Conservation (phyloP, 495 filamentous ascomycete genomes). For the Aspergillus heteromorphus region DNA sequence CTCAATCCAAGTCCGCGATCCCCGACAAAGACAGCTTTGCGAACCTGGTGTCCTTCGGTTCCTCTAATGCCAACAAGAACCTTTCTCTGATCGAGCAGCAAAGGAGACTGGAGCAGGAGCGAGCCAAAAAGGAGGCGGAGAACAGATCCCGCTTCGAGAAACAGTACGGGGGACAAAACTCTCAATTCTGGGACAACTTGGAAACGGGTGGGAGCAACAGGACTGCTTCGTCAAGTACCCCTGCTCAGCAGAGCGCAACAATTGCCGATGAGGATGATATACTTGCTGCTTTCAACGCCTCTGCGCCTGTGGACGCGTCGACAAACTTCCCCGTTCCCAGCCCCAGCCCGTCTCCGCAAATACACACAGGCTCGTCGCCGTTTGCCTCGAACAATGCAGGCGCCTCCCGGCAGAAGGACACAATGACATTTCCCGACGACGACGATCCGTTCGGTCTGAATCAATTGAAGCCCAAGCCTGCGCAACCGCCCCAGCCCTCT, state of each 20-base stretch:
- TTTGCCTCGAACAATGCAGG: slow-evolving; percentile 18
- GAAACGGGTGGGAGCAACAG: slow-evolving; percentile 45
- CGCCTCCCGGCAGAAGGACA: slow-evolving; percentile 13
- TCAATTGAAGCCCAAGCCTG: slow-evolving; percentile 47
- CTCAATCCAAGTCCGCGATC: slow-evolving; percentile 52
- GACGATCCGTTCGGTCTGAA: slow-evolving; percentile 91
- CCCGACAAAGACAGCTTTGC: slow-evolving; percentile 81
- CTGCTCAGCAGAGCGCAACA: slow-evolving; percentile 43
- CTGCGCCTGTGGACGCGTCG: slow-evolving; percentile 56
- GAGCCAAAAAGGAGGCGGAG: slow-evolving; percentile 67
- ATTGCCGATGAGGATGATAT: slow-evolving; percentile 52
- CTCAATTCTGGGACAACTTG: slow-evolving; percentile 66
- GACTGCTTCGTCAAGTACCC: slow-evolving; percentile 26
- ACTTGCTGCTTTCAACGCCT: slow-evolving; percentile 57
- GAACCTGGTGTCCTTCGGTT: slow-evolving; percentile 72
- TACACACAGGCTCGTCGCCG: slow-evolving; percentile 15
- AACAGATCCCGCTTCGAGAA: slow-evolving; percentile 60
- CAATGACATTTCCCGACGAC: slow-evolving; percentile 40
- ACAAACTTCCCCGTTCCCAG: slow-evolving; percentile 52
- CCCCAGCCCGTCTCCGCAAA: slow-evolving; percentile 28
- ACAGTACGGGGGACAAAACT: slow-evolving; percentile 62
- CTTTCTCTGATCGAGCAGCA: slow-evolving; percentile 82
- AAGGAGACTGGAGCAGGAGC: slow-evolving; percentile 72
- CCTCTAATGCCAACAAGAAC: slow-evolving; percentile 59
- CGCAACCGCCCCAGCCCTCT: slow-evolving; percentile 25